phyloP scores from a whole-genome alignment of 768 basidiomycete species.

The Russula sp. region DNA sequence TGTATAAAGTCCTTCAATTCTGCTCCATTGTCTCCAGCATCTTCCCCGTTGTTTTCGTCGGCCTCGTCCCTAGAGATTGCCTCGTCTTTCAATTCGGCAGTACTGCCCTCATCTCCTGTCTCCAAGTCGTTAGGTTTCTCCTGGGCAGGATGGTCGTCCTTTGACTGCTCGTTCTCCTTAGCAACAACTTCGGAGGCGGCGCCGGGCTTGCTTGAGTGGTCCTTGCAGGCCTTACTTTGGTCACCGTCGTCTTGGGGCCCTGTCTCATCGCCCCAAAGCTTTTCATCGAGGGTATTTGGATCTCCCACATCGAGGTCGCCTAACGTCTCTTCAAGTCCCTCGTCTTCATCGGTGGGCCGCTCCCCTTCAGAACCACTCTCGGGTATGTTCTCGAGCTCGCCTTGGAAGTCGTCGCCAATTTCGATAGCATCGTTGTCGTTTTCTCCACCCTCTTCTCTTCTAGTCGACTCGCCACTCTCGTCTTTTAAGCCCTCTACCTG shows the following conservation, averaged over 20 bases:
- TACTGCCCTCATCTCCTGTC: constrained; percentile 25
- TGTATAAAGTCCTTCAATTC: constrained; percentile 70
- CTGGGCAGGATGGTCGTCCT: constrained; percentile 30
- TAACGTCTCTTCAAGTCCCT: constrained; percentile 76
- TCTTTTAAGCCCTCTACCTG: constrained; percentile 91
- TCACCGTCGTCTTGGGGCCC: constrained; percentile 46
- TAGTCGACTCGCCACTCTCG: constrained; percentile 33
- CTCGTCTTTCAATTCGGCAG: constrained; percentile 26
- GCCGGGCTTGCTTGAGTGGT: constrained; percentile 46
- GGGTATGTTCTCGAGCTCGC: constrained; percentile 75
- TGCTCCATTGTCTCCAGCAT: constrained; percentile 46
- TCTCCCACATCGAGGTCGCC: constrained; percentile 79
- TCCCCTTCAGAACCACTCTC: constrained; percentile 49
- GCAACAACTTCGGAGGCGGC: constrained; percentile 64
- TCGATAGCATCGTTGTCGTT: constrained; percentile 72
- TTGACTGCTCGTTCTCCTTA: constrained; percentile 52
- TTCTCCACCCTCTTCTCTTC: constrained; percentile 35
- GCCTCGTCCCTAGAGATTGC: constrained; percentile 25
- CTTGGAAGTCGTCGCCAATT: constrained; percentile 87
- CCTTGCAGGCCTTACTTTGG: constrained; percentile 53
- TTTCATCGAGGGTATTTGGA: constrained; percentile 85
- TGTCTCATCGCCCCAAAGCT: constrained; percentile 89
- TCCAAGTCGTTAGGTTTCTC: constrained; percentile 26
- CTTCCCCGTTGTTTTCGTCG: constrained; percentile 34
- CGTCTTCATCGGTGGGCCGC: constrained; percentile 43